Conservation (phyloP, 2,329 filamentous ascomycete genomes). For the Fusarium liriodendri region DNA sequence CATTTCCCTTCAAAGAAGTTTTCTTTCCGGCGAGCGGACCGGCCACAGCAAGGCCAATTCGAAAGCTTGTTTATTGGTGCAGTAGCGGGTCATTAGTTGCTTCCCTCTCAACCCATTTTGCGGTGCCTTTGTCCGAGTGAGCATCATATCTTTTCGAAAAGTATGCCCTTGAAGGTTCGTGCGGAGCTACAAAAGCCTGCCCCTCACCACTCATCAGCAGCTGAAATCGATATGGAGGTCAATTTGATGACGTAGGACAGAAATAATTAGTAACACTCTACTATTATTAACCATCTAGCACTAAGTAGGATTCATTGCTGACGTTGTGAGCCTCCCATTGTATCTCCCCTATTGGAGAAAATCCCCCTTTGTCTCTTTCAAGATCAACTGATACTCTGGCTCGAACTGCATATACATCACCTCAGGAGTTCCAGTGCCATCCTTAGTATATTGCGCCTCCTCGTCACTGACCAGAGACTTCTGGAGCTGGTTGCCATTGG, state of each 20-base stretch:
- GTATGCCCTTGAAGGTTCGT: not conserved
- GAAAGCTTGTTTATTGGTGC: not conserved
- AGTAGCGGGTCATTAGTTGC: not conserved
- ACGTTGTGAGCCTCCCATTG: not conserved
- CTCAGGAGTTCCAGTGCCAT: conserved; percentile 37
- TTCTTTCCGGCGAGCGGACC: not conserved
- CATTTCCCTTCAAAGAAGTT: not conserved
- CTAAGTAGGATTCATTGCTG: not conserved
- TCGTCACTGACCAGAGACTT: conserved; percentile 55
- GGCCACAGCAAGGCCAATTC: not conserved
- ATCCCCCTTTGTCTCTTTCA: conserved; percentile 30
- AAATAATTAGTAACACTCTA: not conserved
- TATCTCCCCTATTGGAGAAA: conserved; percentile 20
- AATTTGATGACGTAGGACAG: not conserved
- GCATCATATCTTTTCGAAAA: not conserved
- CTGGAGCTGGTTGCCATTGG: conserved; percentile 38
- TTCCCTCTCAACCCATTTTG: not conserved
- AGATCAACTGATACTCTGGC: conserved; percentile 33
- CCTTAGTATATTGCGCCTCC: conserved; percentile 51
- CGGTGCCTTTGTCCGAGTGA: not conserved
- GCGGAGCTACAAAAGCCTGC: not conserved
- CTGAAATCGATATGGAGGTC: not conserved
- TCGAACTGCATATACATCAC: conserved; percentile 43
- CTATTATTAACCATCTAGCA: not conserved
- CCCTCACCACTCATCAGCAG: not conserved